phyloP scores from a whole-genome alignment of 176 grass and related monocot species.

The Eleusine coracana region DNA sequence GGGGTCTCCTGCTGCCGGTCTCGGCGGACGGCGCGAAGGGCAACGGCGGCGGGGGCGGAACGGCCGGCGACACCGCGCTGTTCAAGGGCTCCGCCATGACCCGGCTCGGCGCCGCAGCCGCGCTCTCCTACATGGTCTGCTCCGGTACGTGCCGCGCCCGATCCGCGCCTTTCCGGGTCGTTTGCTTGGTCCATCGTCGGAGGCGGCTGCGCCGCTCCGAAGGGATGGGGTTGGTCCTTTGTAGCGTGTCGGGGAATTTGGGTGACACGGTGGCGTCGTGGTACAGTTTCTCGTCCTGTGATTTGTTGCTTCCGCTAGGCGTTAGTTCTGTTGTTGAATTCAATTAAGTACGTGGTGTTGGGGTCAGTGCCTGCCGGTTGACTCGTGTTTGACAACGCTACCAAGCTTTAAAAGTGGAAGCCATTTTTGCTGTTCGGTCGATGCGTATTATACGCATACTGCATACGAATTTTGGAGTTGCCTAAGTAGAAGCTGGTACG shows the following conservation, averaged over 20 bases:
- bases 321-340: neutral
- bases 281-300: neutral
- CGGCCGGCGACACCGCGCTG: conserved; percentile 48
- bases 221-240: neutral
- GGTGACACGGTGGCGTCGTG: neutral
- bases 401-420: neutral
- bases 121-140: conserved; percentile 96
- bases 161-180: conserved; percentile 7
- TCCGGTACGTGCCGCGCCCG: conserved; percentile 52
- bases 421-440: neutral
- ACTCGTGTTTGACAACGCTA: neutral
- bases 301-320: conserved; percentile 29
- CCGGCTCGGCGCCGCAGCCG: conserved; percentile 69
- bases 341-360: conserved; percentile 9
- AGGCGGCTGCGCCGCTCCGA: neutral
- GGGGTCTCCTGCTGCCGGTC: conserved; percentile 37
- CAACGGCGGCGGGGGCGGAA: conserved; percentile 27
- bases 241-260: neutral
- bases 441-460: neutral
- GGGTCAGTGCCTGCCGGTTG: conserved; percentile 29
- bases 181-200: neutral
- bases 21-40: conserved; percentile 43
- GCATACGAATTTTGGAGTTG: neutral
- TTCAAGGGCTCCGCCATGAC: conserved; percentile 92
- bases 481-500: neutral